Conservation (phyloP, 805 yeast species). For the Wickerhamomyces chambardii region DNA sequence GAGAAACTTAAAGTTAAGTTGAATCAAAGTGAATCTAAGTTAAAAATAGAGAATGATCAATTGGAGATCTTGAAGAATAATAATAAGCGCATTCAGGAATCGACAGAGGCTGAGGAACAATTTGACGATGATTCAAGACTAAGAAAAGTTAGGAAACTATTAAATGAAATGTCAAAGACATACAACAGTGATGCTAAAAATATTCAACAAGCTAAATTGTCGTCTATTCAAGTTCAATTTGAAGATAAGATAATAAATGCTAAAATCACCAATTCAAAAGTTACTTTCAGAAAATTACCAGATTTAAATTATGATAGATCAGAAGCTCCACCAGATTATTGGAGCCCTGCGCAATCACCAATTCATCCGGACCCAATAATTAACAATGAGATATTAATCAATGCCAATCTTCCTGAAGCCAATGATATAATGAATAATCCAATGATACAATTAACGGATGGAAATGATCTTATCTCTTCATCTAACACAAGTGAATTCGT, state of each 20-base stretch:
- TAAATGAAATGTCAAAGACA: background rate
- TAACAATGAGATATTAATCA: too few relatives aligned
- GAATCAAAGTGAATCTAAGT: too few relatives aligned
- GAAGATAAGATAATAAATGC: conserved; percentile 1
- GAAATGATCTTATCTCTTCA: too few relatives aligned
- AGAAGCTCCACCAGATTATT: conserved; percentile 15
- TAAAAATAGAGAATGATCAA: too few relatives aligned
- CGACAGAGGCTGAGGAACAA: conserved; percentile 5
- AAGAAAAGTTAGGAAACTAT: background rate
- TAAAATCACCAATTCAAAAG: conserved; percentile 1
- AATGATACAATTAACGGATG: too few relatives aligned
- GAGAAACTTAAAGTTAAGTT: too few relatives aligned
- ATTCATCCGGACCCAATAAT: too few relatives aligned
- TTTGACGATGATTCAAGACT: conserved; percentile 1
- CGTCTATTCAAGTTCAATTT: conserved; percentile 3
- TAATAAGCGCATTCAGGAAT: conserved; percentile 5
- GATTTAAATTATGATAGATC: conserved; percentile 7
- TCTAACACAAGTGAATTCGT: too few relatives aligned
- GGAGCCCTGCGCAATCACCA: conserved; percentile 5
- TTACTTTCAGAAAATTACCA: conserved; percentile 6
- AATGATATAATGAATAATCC: too few relatives aligned
- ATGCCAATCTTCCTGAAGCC: too few relatives aligned
- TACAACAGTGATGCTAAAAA: too few relatives aligned
- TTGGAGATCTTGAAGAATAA: too few relatives aligned
- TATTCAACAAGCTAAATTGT: background rate